Evolutionary conservation across 306 rosid genomes (phyloP).

Genomic region (Cajanus cajan): DNA sequence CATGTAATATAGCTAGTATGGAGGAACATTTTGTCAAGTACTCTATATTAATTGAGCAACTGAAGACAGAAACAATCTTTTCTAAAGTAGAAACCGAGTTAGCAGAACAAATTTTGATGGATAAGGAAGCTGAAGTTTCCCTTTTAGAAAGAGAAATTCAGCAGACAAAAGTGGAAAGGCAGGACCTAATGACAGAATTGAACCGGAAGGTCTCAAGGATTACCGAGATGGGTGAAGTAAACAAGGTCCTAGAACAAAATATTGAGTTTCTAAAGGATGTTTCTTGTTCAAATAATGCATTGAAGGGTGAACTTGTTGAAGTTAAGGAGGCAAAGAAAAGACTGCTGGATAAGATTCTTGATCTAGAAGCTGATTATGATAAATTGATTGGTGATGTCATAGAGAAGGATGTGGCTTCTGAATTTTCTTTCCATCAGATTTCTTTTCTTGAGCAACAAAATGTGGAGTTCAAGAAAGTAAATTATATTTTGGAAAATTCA

Average conservation of each 20-base stretch:
- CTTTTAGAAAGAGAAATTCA: slow-evolving; percentile 42
- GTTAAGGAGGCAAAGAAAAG: slow-evolving; percentile 40
- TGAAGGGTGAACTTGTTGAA: slow-evolving; percentile 51
- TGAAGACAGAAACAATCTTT: slow-evolving; percentile 52
- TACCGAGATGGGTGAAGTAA: slow-evolving; percentile 44
- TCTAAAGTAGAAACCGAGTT: slow-evolving; percentile 55
- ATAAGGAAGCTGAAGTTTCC: slow-evolving; percentile 53
- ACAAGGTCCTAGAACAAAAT: slow-evolving; percentile 49
- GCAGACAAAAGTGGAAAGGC: slow-evolving; percentile 42
- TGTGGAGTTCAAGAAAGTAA: slow-evolving; percentile 38
- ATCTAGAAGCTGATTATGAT: slow-evolving; percentile 54
- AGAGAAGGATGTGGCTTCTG: slow-evolving; percentile 47
- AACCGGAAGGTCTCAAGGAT: slow-evolving; percentile 40
- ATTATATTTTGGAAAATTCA: slow-evolving; percentile 36
- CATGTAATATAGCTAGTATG: slow-evolving; percentile 40
- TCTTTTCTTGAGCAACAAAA: slow-evolving; percentile 48
- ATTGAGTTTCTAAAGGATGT: slow-evolving; percentile 47
- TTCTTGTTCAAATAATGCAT: slow-evolving; percentile 42
- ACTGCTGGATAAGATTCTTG: slow-evolving; percentile 45
- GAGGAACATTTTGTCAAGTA: slow-evolving; percentile 45
- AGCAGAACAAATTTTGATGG: slow-evolving; percentile 44
- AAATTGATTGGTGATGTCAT: slow-evolving; percentile 36
- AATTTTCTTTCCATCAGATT: slow-evolving; percentile 40
- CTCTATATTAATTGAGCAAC: slow-evolving; percentile 44
- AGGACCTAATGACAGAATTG: slow-evolving; percentile 43